Evolutionary conservation across 2,329 filamentous ascomycete genomes (phyloP).

Genomic region (Phyllosticta paracitricarpa): DNA sequence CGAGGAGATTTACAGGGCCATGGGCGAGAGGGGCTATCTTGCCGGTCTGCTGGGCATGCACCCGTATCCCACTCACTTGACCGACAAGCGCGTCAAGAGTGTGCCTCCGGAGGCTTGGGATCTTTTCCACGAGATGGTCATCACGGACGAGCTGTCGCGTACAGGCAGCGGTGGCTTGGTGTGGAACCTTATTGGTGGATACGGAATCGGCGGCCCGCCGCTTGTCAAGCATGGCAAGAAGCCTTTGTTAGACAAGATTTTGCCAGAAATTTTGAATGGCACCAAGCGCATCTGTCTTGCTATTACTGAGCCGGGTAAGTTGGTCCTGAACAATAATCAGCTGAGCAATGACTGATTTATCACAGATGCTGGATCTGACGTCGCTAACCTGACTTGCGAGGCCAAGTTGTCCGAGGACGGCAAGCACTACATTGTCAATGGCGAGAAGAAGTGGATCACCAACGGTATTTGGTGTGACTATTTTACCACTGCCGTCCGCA

Average conservation of each 20-base stretch:
- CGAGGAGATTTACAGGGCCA: slow-evolving; percentile 82
- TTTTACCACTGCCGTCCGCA: slow-evolving; percentile 93
- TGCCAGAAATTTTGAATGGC: slow-evolving; percentile 78
- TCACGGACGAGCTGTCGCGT: slow-evolving; percentile 91
- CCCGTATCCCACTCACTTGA: slow-evolving; percentile 64
- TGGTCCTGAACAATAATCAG: not conserved
- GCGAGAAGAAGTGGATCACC: slow-evolving; percentile 99
- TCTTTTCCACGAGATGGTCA: slow-evolving; percentile 91
- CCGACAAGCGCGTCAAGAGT: slow-evolving; percentile 59
- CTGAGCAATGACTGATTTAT: slow-evolving; percentile 11
- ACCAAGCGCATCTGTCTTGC: slow-evolving; percentile 97
- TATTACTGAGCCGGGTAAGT: slow-evolving; percentile 67
- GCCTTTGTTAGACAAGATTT: slow-evolving; percentile 71
- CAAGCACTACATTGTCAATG: slow-evolving; percentile 98
- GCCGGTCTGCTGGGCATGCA: slow-evolving; percentile 80
- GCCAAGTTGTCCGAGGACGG: slow-evolving; percentile 90
- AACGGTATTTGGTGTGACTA: slow-evolving; percentile 97
- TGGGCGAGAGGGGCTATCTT: slow-evolving; percentile 87
- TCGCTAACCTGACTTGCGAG: slow-evolving; percentile 91
- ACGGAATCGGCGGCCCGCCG: slow-evolving; percentile 86
- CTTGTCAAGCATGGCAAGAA: slow-evolving; percentile 87
- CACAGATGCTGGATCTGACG: slow-evolving; percentile 81
- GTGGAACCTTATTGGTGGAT: slow-evolving; percentile 96
- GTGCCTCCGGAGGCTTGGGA: slow-evolving; percentile 90
- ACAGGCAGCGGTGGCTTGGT: slow-evolving; percentile 84